Evolutionary conservation across 305 asterid species (phyloP).

Genomic region (Euphrasia arctica): DNA sequence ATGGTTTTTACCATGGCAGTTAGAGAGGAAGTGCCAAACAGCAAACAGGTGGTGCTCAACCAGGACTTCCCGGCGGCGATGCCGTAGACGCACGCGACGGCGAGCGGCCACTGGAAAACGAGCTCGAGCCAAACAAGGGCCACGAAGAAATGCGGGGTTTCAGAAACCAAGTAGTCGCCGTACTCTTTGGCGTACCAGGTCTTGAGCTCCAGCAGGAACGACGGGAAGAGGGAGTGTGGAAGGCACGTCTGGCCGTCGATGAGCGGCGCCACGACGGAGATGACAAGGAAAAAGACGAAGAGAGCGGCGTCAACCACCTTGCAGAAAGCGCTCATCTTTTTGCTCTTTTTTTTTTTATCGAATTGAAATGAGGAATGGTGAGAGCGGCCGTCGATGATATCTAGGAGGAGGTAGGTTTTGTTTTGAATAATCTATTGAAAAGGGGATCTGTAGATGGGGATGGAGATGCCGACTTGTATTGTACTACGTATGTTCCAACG

Average conservation of each 20-base stretch:
- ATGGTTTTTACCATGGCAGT: conserved; percentile 52
- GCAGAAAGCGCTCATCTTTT: conserved; percentile 46
- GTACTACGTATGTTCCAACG: not conserved
- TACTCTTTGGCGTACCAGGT: conserved; percentile 61
- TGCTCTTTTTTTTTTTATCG: not conserved
- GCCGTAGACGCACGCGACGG: conserved; percentile 53
- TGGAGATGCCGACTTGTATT: not conserved
- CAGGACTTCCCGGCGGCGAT: conserved; percentile 70
- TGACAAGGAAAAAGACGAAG: conserved; percentile 57
- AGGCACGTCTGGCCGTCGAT: conserved; percentile 70
- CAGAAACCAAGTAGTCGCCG: conserved; percentile 64
- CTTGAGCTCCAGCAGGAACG: conserved; percentile 59
- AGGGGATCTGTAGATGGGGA: conserved; percentile 29
- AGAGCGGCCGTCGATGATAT: not conserved
- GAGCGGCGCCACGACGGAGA: conserved; percentile 71
- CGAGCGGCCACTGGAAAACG: conserved; percentile 83
- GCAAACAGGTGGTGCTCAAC: conserved; percentile 78
- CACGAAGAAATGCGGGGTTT: conserved; percentile 82
- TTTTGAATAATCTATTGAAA: conserved; percentile 11
- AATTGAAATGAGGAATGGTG: not conserved
- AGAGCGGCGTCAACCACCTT: conserved; percentile 54
- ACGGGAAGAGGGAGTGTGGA: conserved; percentile 63
- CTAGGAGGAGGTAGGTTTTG: not conserved
- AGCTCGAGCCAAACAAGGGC: conserved; percentile 83
- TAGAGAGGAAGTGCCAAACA: conserved; percentile 68